Percentiles rank a stretch among this genome's conserved stretches.
Conservation (phyloP, 2,329 filamentous ascomycete species). For the Ramichloridium luteum region DNA sequence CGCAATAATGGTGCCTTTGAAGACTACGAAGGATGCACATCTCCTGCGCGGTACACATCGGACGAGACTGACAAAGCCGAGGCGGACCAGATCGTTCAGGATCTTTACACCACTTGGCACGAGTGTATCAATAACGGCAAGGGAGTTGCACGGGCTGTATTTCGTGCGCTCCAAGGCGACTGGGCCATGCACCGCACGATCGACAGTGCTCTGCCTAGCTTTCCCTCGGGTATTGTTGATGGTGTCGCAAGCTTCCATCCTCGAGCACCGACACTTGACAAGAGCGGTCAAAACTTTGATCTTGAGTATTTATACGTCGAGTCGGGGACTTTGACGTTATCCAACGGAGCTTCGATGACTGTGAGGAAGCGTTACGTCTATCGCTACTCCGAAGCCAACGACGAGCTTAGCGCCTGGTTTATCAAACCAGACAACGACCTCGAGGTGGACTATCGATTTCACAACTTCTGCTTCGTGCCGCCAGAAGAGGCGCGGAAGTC, state of each 20-base stretch:
- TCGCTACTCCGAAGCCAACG: conserved; percentile 50
- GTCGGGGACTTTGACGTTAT: conserved; percentile 14
- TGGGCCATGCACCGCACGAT: conserved; percentile 21
- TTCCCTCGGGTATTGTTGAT: conserved; percentile 18
- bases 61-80: conserved; percentile 25
- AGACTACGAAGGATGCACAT: conserved; percentile 38
- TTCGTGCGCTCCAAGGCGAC: conserved; percentile 23
- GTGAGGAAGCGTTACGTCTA: conserved; percentile 59
- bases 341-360: conserved; percentile 33
- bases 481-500: conserved; percentile 24
- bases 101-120: conserved; percentile 29
- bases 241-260: conserved; percentile 22
- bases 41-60: conserved; percentile 24
- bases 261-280: conserved; percentile 16
- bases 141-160: conserved; percentile 19
- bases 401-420: conserved; percentile 62
- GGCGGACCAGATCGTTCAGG: conserved; percentile 33
- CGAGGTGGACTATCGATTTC: conserved; percentile 60
- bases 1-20: conserved; percentile 29
- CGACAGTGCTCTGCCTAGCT: conserved; percentile 14
- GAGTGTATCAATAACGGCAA: conserved; percentile 14
- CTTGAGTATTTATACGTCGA: conserved; percentile 25
- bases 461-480: conserved; percentile 49
- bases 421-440: conserved; percentile 48
- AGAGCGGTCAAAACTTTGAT: conserved; percentile 14